Conservation (phyloP, 306 rosid genomes). For the Cucumis sativus region DNA sequence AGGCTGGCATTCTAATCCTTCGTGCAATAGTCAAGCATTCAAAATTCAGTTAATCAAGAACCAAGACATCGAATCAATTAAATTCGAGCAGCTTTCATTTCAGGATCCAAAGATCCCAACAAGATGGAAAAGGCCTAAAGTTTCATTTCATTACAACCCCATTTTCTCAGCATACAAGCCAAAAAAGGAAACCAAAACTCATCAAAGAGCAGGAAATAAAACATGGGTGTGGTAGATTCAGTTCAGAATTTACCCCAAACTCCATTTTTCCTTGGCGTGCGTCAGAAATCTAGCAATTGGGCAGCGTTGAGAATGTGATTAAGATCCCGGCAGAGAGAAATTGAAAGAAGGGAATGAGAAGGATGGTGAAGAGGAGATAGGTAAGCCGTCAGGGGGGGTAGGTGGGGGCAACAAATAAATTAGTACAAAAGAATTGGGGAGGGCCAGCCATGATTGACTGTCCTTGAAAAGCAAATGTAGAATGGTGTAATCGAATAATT, state of each 20-base stretch:
- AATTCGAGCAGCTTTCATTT: background rate
- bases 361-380: background rate
- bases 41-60: background rate
- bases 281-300: background rate
- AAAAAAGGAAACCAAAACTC: background rate
- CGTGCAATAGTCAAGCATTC: background rate
- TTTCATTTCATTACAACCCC: background rate
- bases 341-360: background rate
- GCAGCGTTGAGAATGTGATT: background rate
- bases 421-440: background rate
- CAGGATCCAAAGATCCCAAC: background rate
- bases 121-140: background rate
- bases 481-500: background rate
- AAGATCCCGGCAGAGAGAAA: background rate
- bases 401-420: background rate
- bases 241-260: conserved; percentile 5
- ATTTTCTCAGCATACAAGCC: background rate
- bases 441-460: background rate
- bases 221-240: background rate
- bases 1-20: background rate
- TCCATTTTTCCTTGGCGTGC: background rate
- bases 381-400: background rate
- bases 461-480: background rate
- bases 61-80: background rate
- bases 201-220: background rate